Evolutionary conservation across 805 yeast genomes (phyloP).

Genomic region (Starmerella tilneyi): DNA sequence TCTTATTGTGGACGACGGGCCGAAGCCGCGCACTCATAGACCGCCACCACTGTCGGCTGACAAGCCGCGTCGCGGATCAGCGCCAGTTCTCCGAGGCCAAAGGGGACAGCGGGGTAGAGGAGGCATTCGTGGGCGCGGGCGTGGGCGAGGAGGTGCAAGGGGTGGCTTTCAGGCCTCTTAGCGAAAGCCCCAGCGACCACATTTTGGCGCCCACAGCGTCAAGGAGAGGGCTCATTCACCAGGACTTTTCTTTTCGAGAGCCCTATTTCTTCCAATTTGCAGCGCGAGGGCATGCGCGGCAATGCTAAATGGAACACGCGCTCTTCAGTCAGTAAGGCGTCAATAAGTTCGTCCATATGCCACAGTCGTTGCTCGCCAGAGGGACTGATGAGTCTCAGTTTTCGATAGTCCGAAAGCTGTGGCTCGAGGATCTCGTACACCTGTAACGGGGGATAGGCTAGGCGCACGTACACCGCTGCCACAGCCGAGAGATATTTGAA

Average conservation of each 20-base stretch:
- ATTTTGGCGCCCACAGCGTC: no score
- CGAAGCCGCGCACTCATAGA: conserved; percentile 29
- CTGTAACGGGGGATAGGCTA: conserved; percentile 37
- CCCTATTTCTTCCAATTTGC: conserved; percentile 31
- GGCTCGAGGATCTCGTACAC: conserved; percentile 47
- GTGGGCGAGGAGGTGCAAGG: conserved; percentile 8
- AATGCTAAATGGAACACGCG: conserved; percentile 65
- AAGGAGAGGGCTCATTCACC: background rate
- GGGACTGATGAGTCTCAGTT: conserved; percentile 42
- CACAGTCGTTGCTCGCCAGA: conserved; percentile 34
- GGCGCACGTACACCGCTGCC: conserved; percentile 48
- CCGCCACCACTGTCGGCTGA: conserved; percentile 13
- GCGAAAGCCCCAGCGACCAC: no score
- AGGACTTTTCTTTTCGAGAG: conserved; percentile 11
- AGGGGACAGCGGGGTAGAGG: conserved; percentile 6
- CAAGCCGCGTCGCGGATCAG: background rate
- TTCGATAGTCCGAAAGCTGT: conserved; percentile 55
- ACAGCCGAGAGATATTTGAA: conserved; percentile 72
- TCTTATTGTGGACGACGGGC: conserved; percentile 37
- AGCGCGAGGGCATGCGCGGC: conserved; percentile 45
- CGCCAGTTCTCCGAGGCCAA: conserved; percentile 2
- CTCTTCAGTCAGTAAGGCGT: conserved; percentile 44
- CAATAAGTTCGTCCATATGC: conserved; percentile 68
- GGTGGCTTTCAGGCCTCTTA: conserved; percentile 5
- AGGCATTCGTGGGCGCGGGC: conserved; percentile 8